These are phyloP conservation scores for Stylosanthes scabra DNA, from an alignment of 331 rosid species.

Conservation along the genomic window DNA sequence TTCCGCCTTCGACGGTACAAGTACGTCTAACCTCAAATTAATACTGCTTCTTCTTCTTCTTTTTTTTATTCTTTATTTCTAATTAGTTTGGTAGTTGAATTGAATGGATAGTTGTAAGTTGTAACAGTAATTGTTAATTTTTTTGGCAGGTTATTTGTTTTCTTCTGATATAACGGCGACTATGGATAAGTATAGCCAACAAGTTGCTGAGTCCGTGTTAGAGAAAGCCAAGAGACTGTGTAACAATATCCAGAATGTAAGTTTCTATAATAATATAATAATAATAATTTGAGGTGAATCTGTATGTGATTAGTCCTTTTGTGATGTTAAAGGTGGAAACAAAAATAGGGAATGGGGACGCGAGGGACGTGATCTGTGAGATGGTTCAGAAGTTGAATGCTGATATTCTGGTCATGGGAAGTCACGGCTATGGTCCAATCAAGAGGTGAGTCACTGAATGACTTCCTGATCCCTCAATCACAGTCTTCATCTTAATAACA, in stretches of 20 bases:
- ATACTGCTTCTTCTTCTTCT: no score
- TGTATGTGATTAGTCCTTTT: not conserved
- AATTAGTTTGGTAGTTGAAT: not conserved
- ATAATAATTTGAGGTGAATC: no score
- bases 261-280: not conserved
- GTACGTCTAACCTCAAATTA: conserved; percentile 34
- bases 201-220: conserved; percentile 58
- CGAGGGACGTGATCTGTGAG: conserved; percentile 82
- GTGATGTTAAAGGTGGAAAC: conserved; percentile 62
- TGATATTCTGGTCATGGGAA: conserved; percentile 79
- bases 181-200: conserved; percentile 59
- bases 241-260: conserved; percentile 56
- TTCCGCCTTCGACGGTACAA: conserved; percentile 76
- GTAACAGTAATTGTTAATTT: no score
- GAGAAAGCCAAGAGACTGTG: conserved; percentile 74
- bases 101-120: no score
- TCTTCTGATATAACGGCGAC: conserved; percentile 65
- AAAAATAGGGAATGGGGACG: conserved; percentile 69
- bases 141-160: conserved; percentile 63
- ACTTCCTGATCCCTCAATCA: not conserved
- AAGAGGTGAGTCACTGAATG: conserved; percentile 57
- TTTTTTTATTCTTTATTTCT: no score
- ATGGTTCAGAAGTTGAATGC: conserved; percentile 60
- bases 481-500: not conserved
- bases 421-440: conserved; percentile 82